These are phyloP conservation scores for Ashbya aceris DNA, from an alignment of 1,139 yeast genomes.

Conservation along the genomic window DNA sequence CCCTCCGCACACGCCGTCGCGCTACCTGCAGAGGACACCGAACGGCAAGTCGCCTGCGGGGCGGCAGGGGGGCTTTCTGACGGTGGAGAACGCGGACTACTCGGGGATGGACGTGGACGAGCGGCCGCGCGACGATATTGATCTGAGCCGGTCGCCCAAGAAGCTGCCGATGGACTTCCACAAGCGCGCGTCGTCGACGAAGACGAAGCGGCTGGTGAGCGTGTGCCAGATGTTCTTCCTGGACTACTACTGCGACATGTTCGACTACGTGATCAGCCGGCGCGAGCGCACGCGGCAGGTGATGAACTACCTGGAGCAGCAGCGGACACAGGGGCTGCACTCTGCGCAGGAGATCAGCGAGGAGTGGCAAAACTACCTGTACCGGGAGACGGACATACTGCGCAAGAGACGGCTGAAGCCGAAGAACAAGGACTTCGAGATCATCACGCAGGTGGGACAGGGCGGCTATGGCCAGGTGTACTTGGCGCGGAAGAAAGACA, in stretches of 20 bases:
- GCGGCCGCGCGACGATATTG: slow-evolving; percentile 16
- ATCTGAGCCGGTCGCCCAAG: slow-evolving; percentile 28
- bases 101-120: slow-evolving; percentile 30
- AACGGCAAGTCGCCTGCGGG: background rate
- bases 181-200: slow-evolving; percentile 56
- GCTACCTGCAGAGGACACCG: slow-evolving; percentile 1
- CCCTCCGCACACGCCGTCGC: slow-evolving; percentile 14
- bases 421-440: slow-evolving; percentile 88
- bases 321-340: slow-evolving; percentile 19
- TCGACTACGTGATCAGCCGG: slow-evolving; percentile 83
- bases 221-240: slow-evolving; percentile 74
- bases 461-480: slow-evolving; percentile 99
- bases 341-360: slow-evolving; percentile 35
- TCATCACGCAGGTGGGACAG: slow-evolving; percentile 97
- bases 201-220: slow-evolving; percentile 78
- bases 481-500: slow-evolving; percentile 86
- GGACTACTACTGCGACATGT: slow-evolving; percentile 93
- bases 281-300: slow-evolving; percentile 70
- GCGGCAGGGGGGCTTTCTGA: slow-evolving; percentile 6
- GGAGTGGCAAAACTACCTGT: slow-evolving; percentile 76
- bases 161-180: slow-evolving; percentile 44
- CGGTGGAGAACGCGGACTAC: slow-evolving; percentile 8
- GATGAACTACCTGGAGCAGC: slow-evolving; percentile 41
- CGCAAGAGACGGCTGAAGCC: slow-evolving; percentile 88
- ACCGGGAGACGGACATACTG: slow-evolving; percentile 75